Percentiles rank a stretch among this genome's conserved stretches.
Evolutionary conservation across 83 land plant species (phyloP).

Genomic region (Picea abies): DNA sequence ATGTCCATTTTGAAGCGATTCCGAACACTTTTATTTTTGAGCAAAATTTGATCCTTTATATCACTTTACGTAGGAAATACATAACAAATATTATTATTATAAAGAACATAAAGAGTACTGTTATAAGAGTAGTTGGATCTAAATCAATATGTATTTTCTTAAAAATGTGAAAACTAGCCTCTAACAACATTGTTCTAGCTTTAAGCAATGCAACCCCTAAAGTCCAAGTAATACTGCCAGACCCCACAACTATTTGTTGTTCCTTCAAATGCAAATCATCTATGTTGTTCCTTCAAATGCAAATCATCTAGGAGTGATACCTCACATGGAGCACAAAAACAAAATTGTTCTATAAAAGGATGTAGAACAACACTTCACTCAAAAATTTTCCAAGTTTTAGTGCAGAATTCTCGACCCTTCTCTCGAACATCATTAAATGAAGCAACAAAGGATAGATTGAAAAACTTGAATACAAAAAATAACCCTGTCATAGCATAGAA

Average conservation of each 20-base stretch:
- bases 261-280: slow-evolving; percentile 87
- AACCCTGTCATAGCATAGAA: slow-evolving; percentile 95
- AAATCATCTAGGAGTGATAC: slow-evolving; percentile 78
- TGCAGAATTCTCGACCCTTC: slow-evolving; percentile 79
- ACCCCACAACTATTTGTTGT: slow-evolving; percentile 69
- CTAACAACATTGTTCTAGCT: slow-evolving; percentile 66
- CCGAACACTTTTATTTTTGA: too few species aligned
- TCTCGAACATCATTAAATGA: slow-evolving; percentile 68
- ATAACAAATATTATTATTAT: slow-evolving; percentile 40
- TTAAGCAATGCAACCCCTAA: slow-evolving; percentile 88
- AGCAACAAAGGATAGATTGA: slow-evolving; percentile 73
- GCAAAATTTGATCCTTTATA: neutral
- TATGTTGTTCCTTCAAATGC: slow-evolving; percentile 68
- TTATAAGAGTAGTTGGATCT: slow-evolving; percentile 33
- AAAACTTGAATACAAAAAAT: slow-evolving; percentile 90
- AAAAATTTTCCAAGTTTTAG: slow-evolving; percentile 74
- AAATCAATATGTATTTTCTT: slow-evolving; percentile 27
- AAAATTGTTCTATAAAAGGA: slow-evolving; percentile 91
- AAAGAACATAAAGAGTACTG: slow-evolving; percentile 34
- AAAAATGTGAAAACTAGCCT: slow-evolving; percentile 18
- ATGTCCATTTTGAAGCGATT: too few species aligned
- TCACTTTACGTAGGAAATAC: slow-evolving; percentile 29
- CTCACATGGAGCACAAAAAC: slow-evolving; percentile 93
- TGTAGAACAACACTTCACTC: slow-evolving; percentile 82
- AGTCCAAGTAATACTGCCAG: slow-evolving; percentile 98